Evolutionary conservation across 345 rosid species (phyloP).

Genomic region (Cardamine chenopodiifolia): DNA sequence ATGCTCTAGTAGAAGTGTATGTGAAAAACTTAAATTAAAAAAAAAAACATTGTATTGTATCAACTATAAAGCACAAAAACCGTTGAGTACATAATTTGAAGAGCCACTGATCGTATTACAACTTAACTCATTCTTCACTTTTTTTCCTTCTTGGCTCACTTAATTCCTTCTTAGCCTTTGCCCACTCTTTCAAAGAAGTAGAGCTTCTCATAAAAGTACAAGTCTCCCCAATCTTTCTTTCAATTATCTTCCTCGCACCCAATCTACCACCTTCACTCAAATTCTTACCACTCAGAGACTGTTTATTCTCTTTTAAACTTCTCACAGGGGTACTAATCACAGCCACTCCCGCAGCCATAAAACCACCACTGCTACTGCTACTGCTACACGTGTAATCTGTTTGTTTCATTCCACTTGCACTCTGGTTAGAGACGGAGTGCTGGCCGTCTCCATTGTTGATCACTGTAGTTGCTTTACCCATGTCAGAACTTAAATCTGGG

Average conservation of each 20-base stretch:
- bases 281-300: constrained; percentile 18
- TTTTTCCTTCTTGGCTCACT: constrained; percentile 51
- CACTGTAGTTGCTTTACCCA: constrained; percentile 27
- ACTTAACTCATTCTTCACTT: constrained; percentile 31
- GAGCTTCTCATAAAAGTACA: constrained; percentile 76
- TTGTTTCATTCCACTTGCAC: constrained; percentile 26
- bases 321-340: constrained; percentile 25
- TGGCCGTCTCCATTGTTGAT: constrained; percentile 20
- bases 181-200: constrained; percentile 79
- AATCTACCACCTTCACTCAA: constrained; percentile 30
- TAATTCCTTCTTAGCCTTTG: constrained; percentile 61
- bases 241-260: constrained; percentile 19
- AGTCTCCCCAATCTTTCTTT: constrained; percentile 45
- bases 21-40: not conserved
- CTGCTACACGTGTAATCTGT: constrained; percentile 9
- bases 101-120: not conserved
- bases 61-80: constrained; percentile 19
- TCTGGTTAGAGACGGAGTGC: constrained; percentile 24
- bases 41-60: not conserved
- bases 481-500: constrained; percentile 45
- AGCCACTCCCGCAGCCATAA: not conserved
- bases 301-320: constrained; percentile 28
- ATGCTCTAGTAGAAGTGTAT: not conserved
- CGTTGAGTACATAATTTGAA: constrained; percentile 2
- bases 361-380: constrained; percentile 1